Conservation (phyloP, 495 filamentous ascomycete genomes). For the Emericellopsis terricola region DNA sequence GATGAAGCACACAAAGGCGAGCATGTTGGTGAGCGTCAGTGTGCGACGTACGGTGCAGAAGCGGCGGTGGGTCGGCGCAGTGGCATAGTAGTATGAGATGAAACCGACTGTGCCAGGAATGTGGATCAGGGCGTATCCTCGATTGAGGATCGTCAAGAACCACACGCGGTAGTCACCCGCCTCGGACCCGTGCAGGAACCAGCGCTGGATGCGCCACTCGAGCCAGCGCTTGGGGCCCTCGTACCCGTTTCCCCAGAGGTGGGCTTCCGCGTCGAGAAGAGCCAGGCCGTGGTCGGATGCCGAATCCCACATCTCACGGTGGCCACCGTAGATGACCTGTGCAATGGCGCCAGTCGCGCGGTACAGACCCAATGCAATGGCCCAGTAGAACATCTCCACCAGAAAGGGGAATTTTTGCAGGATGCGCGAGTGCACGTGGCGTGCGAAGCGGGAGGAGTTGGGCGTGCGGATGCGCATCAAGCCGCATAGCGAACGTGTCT, state of each 20-base stretch:
- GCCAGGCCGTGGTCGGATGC: constrained; percentile 44
- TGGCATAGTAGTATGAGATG: constrained; percentile 13
- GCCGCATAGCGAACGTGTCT: constrained; percentile 7
- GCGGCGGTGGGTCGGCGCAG: constrained; percentile 13
- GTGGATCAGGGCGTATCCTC: constrained; percentile 63
- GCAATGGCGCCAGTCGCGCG: constrained; percentile 38
- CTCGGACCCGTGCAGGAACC: constrained; percentile 24
- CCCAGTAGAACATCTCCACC: constrained; percentile 72
- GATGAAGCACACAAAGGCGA: constrained; percentile 62
- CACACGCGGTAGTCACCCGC: constrained; percentile 11
- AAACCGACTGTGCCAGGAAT: constrained; percentile 56
- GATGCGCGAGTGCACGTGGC: constrained; percentile 35
- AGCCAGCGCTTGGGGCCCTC: constrained; percentile 7
- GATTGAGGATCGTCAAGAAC: constrained; percentile 27
- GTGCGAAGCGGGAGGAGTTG: constrained; percentile 33
- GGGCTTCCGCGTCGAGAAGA: constrained; percentile 39
- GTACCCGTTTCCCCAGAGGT: constrained; percentile 8
- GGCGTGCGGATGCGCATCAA: constrained; percentile 26
- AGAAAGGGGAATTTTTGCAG: constrained; percentile 56
- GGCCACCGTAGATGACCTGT: constrained; percentile 31
- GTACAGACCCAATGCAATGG: constrained; percentile 48
- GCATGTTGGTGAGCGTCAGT: constrained; percentile 56
- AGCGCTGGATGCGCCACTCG: constrained; percentile 34
- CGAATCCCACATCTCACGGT: constrained; percentile 42
- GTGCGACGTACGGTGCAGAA: constrained; percentile 41